Percentiles rank a stretch among this genome's conserved stretches.
Conservation (phyloP, 257 asterid genomes). For the Penstemon newberryi region DNA sequence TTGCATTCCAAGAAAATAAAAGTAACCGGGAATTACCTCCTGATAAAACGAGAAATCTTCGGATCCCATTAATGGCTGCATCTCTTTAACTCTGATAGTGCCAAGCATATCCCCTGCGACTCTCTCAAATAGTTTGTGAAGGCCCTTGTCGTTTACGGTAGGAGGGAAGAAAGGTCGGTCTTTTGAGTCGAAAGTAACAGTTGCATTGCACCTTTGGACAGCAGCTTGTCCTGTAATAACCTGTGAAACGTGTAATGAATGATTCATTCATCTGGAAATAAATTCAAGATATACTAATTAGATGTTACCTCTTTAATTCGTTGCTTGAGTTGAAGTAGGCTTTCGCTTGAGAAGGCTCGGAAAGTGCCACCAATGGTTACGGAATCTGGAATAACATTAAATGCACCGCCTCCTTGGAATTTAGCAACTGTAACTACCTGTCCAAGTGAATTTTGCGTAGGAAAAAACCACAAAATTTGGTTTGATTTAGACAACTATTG, state of each 20-base stretch:
- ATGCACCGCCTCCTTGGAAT: constrained; percentile 90
- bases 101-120: constrained; percentile 80
- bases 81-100: constrained; percentile 40
- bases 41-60: constrained; percentile 86
- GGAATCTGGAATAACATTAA: constrained; percentile 89
- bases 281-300: constrained; percentile 8
- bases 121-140: constrained; percentile 55
- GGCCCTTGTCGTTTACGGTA: constrained; percentile 52
- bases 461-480: not conserved
- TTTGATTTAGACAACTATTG: not conserved
- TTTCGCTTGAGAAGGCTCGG: constrained; percentile 75
- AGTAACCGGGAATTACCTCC: constrained; percentile 77
- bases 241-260: constrained; percentile 32
- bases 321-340: constrained; percentile 62
- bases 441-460: constrained; percentile 16
- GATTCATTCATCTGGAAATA: constrained; percentile 17
- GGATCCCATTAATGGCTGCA: constrained; percentile 76
- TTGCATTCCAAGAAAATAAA: constrained; percentile 67
- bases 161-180: constrained; percentile 70
- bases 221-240: constrained; percentile 81
- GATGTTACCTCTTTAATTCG: constrained; percentile 72
- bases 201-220: constrained; percentile 91
- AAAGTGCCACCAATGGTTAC: constrained; percentile 94
- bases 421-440: constrained; percentile 88
- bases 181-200: constrained; percentile 45